Conservation (phyloP, 139 green algal species). For the Volvox africanus region DNA sequence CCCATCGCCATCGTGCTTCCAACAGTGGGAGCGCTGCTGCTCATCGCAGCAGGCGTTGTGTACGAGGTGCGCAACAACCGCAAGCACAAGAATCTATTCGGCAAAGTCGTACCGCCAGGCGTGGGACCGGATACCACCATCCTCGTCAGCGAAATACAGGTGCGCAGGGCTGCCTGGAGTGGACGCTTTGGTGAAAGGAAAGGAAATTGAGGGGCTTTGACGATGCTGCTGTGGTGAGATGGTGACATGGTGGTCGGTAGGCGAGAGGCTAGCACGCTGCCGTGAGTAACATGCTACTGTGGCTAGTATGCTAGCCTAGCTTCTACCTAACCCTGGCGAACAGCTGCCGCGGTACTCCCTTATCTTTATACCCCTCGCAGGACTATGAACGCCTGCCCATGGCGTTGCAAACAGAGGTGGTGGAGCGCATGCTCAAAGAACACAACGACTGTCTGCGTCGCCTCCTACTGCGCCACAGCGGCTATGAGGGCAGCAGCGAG, state of each 20-base stretch:
- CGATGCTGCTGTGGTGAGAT: no score
- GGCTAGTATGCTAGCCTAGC: background rate
- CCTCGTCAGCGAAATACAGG: conserved; percentile 48
- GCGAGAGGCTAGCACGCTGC: background rate
- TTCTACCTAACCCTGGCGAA: background rate
- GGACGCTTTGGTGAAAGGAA: no score
- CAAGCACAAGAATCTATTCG: conserved; percentile 59
- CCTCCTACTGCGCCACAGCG: conserved; percentile 36
- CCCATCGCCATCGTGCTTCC: conserved; percentile 57
- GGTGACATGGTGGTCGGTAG: no score
- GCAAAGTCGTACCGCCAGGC: conserved; percentile 52
- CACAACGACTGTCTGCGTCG: conserved; percentile 32
- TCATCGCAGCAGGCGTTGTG: conserved; percentile 48
- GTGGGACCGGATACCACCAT: conserved; percentile 50
- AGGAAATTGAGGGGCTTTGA: no score
- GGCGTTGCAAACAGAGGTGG: background rate
- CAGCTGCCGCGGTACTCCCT: background rate
- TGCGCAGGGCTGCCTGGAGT: background rate
- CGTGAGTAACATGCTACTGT: background rate
- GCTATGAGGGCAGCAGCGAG: conserved; percentile 46
- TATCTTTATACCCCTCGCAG: background rate
- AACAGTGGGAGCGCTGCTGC: conserved; percentile 52
- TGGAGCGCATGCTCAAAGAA: conserved; percentile 43
- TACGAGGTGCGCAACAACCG: conserved; percentile 58
- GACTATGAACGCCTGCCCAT: background rate